Evolutionary conservation across 1,284 basidiomycete species (phyloP), one percentile per base, ranked within the genome.

Genomic region (Inonotus obliquus): DNA sequence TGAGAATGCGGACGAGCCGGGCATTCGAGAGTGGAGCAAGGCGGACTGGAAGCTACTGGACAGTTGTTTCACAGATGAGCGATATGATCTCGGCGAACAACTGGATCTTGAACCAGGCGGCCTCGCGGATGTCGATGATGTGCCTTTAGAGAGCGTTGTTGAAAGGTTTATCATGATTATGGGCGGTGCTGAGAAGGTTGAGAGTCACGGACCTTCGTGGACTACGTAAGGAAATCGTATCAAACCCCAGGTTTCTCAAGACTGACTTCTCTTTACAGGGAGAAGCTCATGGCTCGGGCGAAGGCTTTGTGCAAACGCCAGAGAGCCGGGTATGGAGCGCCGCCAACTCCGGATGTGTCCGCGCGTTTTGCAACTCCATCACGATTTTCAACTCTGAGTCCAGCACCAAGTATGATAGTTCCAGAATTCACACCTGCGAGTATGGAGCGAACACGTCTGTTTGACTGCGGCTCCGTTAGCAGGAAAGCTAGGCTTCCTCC

Each of bases 11-110:
- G 41, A 54, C 51, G 48, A 14, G 25, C 59, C 52, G 17, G 69
- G 54, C 48, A 65, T 71, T 65, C 25, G 74, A 14, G 76, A 73
- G 41, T 91, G 88, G 86, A 79, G 80, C 6, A 90, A 88, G 70
- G 81, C 84, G 29, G 84, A 87, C 61, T 91, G 87, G 86, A 89
- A 86, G 70, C 71, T 79, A 41, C 77, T 93, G 35, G 88, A 91
- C 70, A 81, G 81, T 27, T 93, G 90, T 69, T 86, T 92, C 66
- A 85, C 85, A 6, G 85, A 89, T 59, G 85, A 87, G 71, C 76
- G 86, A 19, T 71, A 86, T 25, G 75, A 77, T 5, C 66, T 81
- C 32, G 81, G 76, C 1, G 71, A 70, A 29, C 66, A 69, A 7
- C 59, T 68, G 21, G 73, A 73, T 25, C 64, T 73, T 0, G 68